Conservation (phyloP, 257 asterid genomes). For the Solanum boliviense region DNA sequence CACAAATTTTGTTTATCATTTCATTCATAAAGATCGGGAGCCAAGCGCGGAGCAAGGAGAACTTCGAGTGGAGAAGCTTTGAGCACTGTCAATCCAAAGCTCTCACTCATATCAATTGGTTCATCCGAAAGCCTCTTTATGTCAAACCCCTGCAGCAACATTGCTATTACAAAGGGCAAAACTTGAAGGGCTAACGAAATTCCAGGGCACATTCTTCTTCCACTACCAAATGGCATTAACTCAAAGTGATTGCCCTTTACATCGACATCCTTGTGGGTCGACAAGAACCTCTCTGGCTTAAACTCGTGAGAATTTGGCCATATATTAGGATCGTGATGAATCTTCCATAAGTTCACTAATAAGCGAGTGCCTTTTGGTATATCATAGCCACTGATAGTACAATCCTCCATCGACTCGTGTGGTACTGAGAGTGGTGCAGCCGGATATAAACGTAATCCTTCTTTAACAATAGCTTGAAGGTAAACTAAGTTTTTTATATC, state of each 20-base stretch:
- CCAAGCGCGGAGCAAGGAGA: constrained; percentile 18
- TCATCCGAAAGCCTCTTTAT: constrained; percentile 5
- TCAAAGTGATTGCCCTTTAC: constrained; percentile 28
- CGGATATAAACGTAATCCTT: constrained; percentile 35
- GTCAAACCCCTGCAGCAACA: constrained; percentile 30
- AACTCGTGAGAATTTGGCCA: constrained; percentile 43
- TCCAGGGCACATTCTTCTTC: constrained; percentile 41
- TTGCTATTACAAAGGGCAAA: constrained; percentile 16
- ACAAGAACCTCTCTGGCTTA: constrained; percentile 39
- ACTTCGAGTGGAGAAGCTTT: constrained; percentile 35
- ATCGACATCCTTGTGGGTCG: constrained; percentile 18
- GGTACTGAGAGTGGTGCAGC: constrained; percentile 13
- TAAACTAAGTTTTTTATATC: constrained; percentile 30
- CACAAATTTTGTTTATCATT: background rate
- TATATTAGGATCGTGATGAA: constrained; percentile 31
- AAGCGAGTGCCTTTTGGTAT: constrained; percentile 32
- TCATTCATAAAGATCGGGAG: constrained; percentile 6
- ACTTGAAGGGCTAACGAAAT: constrained; percentile 13
- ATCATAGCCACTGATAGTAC: constrained; percentile 27
- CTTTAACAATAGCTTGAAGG: constrained; percentile 43
- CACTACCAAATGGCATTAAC: constrained; percentile 44
- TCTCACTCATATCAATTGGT: constrained; percentile 40
- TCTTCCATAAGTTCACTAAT: constrained; percentile 30
- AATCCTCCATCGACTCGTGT: constrained; percentile 20
- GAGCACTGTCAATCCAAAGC: constrained; percentile 18